Percentiles rank a stretch among this genome's conserved stretches.
Evolutionary conservation across 208 protist species (phyloP).

Genomic region (Trypanosoma brucei): DNA sequence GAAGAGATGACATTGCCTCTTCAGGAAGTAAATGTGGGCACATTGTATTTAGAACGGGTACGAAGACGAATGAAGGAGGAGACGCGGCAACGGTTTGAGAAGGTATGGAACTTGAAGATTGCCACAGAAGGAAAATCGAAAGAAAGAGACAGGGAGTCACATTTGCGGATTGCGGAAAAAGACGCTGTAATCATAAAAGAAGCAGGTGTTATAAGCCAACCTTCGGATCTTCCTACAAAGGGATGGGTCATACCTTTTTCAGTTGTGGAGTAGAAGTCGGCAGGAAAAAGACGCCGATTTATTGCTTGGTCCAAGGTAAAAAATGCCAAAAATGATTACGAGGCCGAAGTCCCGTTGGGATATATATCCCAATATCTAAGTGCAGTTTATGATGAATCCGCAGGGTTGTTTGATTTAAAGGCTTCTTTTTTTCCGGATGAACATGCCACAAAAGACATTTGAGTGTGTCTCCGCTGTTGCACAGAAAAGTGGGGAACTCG

Average conservation of each 20-base stretch:
- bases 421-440: conserved; percentile 1
- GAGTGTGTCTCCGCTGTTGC: not conserved
- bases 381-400: conserved; percentile 6
- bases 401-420: conserved; percentile 7
- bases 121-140: not conserved
- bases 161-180: not conserved
- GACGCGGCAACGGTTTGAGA: not conserved
- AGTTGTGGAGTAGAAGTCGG: not conserved
- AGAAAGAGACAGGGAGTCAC: not conserved
- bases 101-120: conserved; percentile 2
- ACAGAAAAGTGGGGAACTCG: not conserved
- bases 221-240: not conserved
- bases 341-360: conserved; percentile 7
- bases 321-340: not conserved
- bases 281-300: not conserved
- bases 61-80: not conserved
- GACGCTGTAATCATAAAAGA: not conserved
- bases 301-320: conserved; percentile 4
- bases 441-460: not conserved
- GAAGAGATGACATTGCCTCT: not conserved
- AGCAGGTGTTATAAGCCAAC: not conserved
- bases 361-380: conserved; percentile 6
- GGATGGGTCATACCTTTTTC: conserved; percentile 7
- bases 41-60: not conserved
- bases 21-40: conserved; percentile 1